Evolutionary conservation across 805 yeast genomes (phyloP).

Genomic region (Ogataea parapolymorpha): DNA sequence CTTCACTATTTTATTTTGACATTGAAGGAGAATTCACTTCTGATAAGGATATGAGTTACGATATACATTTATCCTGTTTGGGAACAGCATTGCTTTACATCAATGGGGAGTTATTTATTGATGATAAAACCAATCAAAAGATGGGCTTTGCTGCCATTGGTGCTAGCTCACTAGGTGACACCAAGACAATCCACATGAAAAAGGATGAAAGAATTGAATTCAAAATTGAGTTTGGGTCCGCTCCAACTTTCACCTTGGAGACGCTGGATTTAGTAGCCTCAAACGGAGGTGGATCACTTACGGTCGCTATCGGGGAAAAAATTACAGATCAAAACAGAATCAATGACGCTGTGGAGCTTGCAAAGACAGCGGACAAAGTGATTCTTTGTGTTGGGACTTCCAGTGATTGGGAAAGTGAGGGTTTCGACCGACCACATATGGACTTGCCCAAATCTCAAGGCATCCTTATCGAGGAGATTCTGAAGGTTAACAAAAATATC

Average conservation of each 20-base stretch:
- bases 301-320: constrained; percentile 19
- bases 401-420: constrained; percentile 58
- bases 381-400: constrained; percentile 49
- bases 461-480: constrained; percentile 42
- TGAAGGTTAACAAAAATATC: constrained; percentile 46
- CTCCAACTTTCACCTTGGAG: constrained; percentile 33
- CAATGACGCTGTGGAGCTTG: constrained; percentile 43
- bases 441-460: constrained; percentile 48
- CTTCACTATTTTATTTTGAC: constrained; percentile 36
- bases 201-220: constrained; percentile 36
- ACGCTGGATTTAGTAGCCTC: constrained; percentile 19
- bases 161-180: constrained; percentile 22
- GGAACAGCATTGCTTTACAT: constrained; percentile 44
- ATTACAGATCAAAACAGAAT: constrained; percentile 33
- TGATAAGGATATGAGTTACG: constrained; percentile 38
- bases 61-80: constrained; percentile 37
- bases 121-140: constrained; percentile 41
- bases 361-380: constrained; percentile 51
- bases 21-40: constrained; percentile 38
- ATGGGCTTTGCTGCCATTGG: constrained; percentile 42
- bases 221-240: constrained; percentile 41
- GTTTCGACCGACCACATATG: constrained; percentile 51
- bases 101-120: constrained; percentile 41
- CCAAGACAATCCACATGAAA: constrained; percentile 25
- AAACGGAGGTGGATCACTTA: constrained; percentile 34